Evolutionary conservation across 139 green algal genomes (phyloP), one percentile per base, ranked within the genome.

Genomic region (Volvox africanus): DNA sequence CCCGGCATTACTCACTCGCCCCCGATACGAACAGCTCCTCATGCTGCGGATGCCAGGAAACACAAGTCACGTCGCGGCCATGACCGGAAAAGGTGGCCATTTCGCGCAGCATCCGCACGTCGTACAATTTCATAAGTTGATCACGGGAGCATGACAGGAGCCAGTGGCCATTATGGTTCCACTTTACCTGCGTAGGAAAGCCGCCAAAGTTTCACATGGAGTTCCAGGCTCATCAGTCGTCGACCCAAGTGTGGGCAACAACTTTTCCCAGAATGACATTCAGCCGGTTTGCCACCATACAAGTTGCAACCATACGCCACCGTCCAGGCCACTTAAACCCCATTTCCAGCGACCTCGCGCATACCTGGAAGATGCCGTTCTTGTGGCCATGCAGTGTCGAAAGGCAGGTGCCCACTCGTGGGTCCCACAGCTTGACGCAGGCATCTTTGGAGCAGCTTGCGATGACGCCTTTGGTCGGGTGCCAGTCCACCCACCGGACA

Each of bases 371-470:
- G 21, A 99, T 88, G 21, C 94, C 95, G 68, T 92, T 95, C 90
- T 99, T 99, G 94, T 99, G 97, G 1, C 96, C 97, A 73, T 99
- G 96, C 92, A 99, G 92, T 0, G 95, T 98, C 19, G 94, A 88
- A 17, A 98, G 61, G 61, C 82, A 94, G 30, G 30, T 37, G 36
- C 69, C 78, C 88, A 75, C 73, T 35, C 94, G 88, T 0, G 96
- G 91, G 92, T 98, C 97, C 98, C 98, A 99, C 86, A 99, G 93
- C 94, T 99, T 99, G 35, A 99, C 92, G 78, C 98, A 93, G 0
- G 86, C 94, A 88, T 99, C 98, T 93, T 99, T 99, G 91, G 86
- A 93, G 75, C 93, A 94, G 33, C 93, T 97, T 21, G 97, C 98
- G 0, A 99, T 50, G 67, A 99, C 86, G 2, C 93, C 93, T 89